These are phyloP conservation scores for Leccinum uliginosum DNA, from an alignment of 768 basidiomycete species.

Conservation along the genomic window DNA sequence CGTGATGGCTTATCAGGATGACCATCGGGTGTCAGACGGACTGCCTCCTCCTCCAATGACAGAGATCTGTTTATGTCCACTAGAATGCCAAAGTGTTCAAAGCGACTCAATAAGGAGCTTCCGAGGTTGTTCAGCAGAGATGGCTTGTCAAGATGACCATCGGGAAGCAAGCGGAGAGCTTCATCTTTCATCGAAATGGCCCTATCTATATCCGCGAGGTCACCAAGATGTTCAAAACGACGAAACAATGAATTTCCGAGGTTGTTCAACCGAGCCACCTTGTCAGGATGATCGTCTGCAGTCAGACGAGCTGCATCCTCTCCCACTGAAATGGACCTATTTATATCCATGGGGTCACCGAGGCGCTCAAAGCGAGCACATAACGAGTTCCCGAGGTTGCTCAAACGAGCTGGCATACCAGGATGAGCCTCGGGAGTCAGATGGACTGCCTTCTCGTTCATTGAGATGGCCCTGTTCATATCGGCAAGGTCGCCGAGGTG, in stretches of 20 bases:
- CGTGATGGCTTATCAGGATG: not conserved
- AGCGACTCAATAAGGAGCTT: not conserved
- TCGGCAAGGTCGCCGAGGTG: not conserved
- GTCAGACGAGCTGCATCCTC: not conserved
- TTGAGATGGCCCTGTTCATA: not conserved
- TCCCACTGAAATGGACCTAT: not conserved
- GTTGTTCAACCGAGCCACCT: not conserved
- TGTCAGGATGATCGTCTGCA: not conserved
- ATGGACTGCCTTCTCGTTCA: not conserved
- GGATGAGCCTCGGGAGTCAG: not conserved
- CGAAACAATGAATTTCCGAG: not conserved
- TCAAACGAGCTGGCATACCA: not conserved
- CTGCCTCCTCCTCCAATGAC: not conserved
- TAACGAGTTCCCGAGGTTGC: not conserved
- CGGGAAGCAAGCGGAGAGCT: no score
- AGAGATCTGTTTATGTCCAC: not conserved
- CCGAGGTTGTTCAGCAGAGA: no score
- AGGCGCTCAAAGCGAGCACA: not conserved
- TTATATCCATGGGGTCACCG: not conserved
- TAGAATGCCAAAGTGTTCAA: not conserved
- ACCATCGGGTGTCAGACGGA: not conserved
- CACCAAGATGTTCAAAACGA: not conserved
- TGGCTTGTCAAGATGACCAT: no score
- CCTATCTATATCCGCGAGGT: not conserved
- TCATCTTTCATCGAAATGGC: not conserved